These are phyloP conservation scores for Colletotrichum tanaceti DNA, from an alignment of 2,329 filamentous ascomycete genomes.

Conservation along the genomic window DNA sequence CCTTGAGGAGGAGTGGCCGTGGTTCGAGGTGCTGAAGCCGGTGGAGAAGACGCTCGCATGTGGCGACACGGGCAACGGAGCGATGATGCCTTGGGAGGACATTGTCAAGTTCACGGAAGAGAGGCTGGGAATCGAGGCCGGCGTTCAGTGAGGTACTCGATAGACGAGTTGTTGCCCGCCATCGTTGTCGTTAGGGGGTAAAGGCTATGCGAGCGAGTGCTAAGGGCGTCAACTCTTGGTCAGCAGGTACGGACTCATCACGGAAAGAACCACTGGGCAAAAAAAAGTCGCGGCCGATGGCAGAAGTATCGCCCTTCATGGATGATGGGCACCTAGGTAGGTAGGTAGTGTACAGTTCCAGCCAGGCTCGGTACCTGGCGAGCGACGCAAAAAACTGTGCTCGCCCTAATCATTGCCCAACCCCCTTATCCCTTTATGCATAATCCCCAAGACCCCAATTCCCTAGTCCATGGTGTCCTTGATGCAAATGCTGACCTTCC, in stretches of 20 bases:
- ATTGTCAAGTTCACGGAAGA: slow-evolving; percentile 76
- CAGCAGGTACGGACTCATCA: background rate
- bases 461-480: slow-evolving; percentile 15
- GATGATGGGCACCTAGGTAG: background rate
- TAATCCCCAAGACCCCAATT: slow-evolving; percentile 13
- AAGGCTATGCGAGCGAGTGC: too few species aligned
- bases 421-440: slow-evolving; percentile 14
- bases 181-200: too few species aligned
- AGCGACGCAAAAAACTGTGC: background rate
- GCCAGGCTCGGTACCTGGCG: slow-evolving; percentile 5
- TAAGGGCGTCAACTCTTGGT: too few species aligned
- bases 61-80: slow-evolving; percentile 84
- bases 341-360: slow-evolving; percentile 26
- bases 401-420: slow-evolving; percentile 1
- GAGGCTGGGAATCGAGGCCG: slow-evolving; percentile 51
- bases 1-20: slow-evolving; percentile 79
- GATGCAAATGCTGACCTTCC: slow-evolving; percentile 34
- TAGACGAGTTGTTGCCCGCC: background rate
- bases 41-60: slow-evolving; percentile 84
- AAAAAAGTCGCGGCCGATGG: background rate
- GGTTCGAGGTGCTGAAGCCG: slow-evolving; percentile 79
- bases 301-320: slow-evolving; percentile 18
- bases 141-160: background rate
- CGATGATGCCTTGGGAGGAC: slow-evolving; percentile 83
- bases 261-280: background rate